phyloP scores from a whole-genome alignment of 805 yeast species.

The Barnettozyma siamensis region DNA sequence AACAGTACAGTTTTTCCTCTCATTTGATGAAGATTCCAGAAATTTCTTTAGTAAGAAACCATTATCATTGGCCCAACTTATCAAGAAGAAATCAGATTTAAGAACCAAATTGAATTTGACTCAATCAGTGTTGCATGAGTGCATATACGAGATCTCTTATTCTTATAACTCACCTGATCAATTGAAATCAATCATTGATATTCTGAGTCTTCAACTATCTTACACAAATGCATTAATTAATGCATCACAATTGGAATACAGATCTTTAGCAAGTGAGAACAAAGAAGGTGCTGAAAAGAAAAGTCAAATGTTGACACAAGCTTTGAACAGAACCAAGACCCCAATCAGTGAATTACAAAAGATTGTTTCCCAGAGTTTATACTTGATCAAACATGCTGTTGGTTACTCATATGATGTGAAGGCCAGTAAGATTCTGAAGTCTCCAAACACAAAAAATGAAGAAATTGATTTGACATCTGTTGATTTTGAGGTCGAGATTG shows the following conservation, averaged over 20 bases:
- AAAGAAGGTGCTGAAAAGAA: conserved; percentile 17
- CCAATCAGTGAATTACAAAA: conserved; percentile 32
- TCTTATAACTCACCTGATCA: conserved; percentile 41
- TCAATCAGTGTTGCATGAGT: conserved; percentile 38
- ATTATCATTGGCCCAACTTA: conserved; percentile 27
- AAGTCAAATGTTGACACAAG: conserved; percentile 28
- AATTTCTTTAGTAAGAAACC: conserved; percentile 19
- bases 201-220: conserved; percentile 28
- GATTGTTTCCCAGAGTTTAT: conserved; percentile 29
- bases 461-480: conserved; percentile 18
- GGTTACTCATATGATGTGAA: conserved; percentile 38
- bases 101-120: conserved; percentile 30
- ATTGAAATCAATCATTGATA: conserved; percentile 30
- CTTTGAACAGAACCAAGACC: conserved; percentile 26
- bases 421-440: not conserved
- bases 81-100: conserved; percentile 29
- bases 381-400: conserved; percentile 28
- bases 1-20: conserved; percentile 34
- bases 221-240: conserved; percentile 38
- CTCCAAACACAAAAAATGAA: conserved; percentile 12
- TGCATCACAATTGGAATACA: conserved; percentile 42
- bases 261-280: conserved; percentile 21
- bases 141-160: conserved; percentile 43
- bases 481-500: conserved; percentile 24
- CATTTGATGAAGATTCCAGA: conserved; percentile 17